Evolutionary conservation across 2,329 filamentous ascomycete species (phyloP), one percentile per base, ranked within the genome.

Genomic region (Cordyceps fumosorosea): DNA sequence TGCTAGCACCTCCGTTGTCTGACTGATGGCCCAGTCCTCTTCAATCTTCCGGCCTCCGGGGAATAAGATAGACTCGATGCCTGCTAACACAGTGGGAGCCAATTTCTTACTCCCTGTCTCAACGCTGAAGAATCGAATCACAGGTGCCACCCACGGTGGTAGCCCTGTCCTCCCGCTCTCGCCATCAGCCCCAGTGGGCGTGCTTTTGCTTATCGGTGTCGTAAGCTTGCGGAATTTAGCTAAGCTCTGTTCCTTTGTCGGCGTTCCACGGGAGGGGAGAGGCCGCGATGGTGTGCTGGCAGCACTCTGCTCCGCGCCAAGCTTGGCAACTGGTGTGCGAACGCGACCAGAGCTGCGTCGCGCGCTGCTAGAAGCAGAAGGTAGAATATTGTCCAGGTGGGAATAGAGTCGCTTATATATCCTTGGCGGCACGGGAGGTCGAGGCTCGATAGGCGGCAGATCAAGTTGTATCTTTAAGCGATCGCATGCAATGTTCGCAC

Each of bases 401-500:
- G 79, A 79, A 73, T 93, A 95, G 44, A 98, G 80, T 63, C 91
- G 90, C 69, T 89, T 90, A 78, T 98, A 98, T 58, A 91, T 82
- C 61, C 86, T 84, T 1, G 91, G 91, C 53, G 87, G 87, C 59
- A 91, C 89, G 4, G 92, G 92, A 2, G 92, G 90, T 5, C 86
- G 83, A 3, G 89, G 84, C 65, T 89, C 84, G 63, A 93, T 88
- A 1, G 87, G 83, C 0, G 93, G 92, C 8, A 96, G 84, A 70
- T 92, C 85, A 51, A 96, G 83, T 0, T 80, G 73, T 61, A 87
- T 89, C 70, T 92, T 93, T 45, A 96, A 80, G 59, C 91, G 85
- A 68, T 93, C 91, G 71, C 93, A 98, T 22, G 95, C 95, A 64
- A 99, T 84, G 74, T 96, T 88, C 16, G 90, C 89, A 72, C 92